phyloP scores from a whole-genome alignment of 2,329 filamentous ascomycete species.

The Penicillium sp. region DNA sequence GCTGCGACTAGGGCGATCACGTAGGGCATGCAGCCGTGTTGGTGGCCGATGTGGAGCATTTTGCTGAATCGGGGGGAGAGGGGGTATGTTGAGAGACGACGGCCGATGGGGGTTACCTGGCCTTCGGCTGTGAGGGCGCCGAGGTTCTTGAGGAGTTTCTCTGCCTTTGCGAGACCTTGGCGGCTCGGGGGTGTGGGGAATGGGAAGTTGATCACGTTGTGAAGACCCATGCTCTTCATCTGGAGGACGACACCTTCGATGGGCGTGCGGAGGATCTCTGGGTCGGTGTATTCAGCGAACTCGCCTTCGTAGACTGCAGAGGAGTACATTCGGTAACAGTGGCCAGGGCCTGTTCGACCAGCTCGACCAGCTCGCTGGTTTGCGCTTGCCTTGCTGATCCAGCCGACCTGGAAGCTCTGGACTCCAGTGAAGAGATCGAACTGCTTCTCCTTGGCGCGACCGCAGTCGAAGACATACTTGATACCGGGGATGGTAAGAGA shows the following conservation, averaged over 20 bases:
- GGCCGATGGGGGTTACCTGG: conserved; percentile 75
- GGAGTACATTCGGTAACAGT: conserved; percentile 93
- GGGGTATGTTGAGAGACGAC: conserved; percentile 83
- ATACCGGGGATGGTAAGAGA: conserved; percentile 95
- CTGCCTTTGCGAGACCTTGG: conserved; percentile 73
- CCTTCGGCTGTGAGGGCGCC: conserved; percentile 73
- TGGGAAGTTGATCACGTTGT: conserved; percentile 88
- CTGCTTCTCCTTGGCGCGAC: conserved; percentile 85
- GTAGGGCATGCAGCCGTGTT: conserved; percentile 78
- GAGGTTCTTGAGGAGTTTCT: conserved; percentile 81
- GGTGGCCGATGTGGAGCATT: conserved; percentile 84
- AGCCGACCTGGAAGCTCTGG: conserved; percentile 90
- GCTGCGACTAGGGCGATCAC: conserved; percentile 86
- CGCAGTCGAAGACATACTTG: conserved; percentile 93
- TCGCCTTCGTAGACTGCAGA: conserved; percentile 88
- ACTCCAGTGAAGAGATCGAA: conserved; percentile 88
- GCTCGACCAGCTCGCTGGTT: conserved; percentile 90
- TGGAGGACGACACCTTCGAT: conserved; percentile 91
- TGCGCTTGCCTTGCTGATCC: conserved; percentile 97
- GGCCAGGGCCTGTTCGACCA: conserved; percentile 89
- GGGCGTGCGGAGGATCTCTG: conserved; percentile 86
- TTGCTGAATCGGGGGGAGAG: conserved; percentile 86
- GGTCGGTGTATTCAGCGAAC: conserved; percentile 80
- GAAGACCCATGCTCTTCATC: conserved; percentile 90
- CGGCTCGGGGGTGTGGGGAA: conserved; percentile 88